Conservation (phyloP, 139 green algal species). For the Cymbomonas tetramitiformis region DNA sequence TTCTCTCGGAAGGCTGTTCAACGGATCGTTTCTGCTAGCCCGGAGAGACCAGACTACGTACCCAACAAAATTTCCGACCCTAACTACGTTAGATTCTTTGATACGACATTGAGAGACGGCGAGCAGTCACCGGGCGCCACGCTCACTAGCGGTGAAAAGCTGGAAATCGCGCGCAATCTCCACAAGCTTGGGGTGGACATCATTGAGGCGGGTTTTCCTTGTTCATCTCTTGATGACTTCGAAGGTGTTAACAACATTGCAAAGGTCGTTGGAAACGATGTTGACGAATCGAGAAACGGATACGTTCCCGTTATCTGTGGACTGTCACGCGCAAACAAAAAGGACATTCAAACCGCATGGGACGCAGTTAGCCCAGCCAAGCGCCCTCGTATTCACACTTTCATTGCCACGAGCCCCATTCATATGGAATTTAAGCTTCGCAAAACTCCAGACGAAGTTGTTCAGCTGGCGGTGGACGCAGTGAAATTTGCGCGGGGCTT, state of each 20-base stretch:
- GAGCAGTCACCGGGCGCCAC: conserved; percentile 86
- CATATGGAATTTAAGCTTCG: conserved; percentile 71
- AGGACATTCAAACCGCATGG: conserved; percentile 74
- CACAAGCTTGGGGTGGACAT: conserved; percentile 93
- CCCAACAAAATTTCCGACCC: conserved; percentile 68
- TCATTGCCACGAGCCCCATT: conserved; percentile 88
- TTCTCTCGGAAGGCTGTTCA: no score
- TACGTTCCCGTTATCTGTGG: conserved; percentile 97
- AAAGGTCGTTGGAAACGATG: conserved; percentile 51
- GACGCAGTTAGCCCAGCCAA: conserved; percentile 70
- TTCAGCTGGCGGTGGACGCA: conserved; percentile 69
- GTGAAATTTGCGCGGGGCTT: conserved; percentile 67
- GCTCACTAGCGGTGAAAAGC: conserved; percentile 87
- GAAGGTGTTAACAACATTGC: conserved; percentile 81
- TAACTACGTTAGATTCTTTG: conserved; percentile 91
- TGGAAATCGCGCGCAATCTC: conserved; percentile 87
- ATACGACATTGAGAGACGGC: conserved; percentile 92
- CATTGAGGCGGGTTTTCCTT: conserved; percentile 94
- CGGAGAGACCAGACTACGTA: conserved; percentile 29
- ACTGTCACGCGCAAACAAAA: conserved; percentile 59
- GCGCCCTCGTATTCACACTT: conserved; percentile 84
- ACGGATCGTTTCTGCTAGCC: no score
- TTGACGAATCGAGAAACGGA: conserved; percentile 52
- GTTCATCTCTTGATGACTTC: conserved; percentile 92
- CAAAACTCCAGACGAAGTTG: conserved; percentile 57